phyloP scores from a whole-genome alignment of 1,139 yeast genomes.

The Pichia norvegensis region DNA sequence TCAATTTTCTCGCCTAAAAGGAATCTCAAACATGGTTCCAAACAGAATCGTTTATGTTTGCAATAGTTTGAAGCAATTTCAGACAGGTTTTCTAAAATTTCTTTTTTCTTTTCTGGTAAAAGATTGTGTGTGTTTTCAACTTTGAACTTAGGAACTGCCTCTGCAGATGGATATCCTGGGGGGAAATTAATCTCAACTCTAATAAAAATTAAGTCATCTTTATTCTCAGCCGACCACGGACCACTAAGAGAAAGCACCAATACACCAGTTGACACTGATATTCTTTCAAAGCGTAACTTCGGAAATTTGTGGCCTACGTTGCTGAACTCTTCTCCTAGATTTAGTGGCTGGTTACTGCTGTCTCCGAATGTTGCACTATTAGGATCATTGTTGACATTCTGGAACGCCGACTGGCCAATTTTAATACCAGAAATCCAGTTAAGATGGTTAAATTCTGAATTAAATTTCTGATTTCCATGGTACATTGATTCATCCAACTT shows the following conservation, averaged over 20 bases:
- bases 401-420: constrained; percentile 43
- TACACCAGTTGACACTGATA: constrained; percentile 80
- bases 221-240: constrained; percentile 46
- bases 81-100: constrained; percentile 43
- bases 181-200: constrained; percentile 68
- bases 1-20: constrained; percentile 76
- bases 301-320: constrained; percentile 88
- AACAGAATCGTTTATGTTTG: constrained; percentile 53
- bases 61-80: constrained; percentile 55
- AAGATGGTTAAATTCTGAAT: constrained; percentile 46
- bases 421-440: constrained; percentile 94
- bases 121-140: constrained; percentile 77
- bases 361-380: constrained; percentile 25
- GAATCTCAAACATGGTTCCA: constrained; percentile 73
- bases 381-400: constrained; percentile 24
- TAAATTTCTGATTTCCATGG: constrained; percentile 10
- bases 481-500: constrained; percentile 5
- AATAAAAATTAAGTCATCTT: constrained; percentile 58
- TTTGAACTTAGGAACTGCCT: constrained; percentile 46
- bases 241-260: constrained; percentile 71
- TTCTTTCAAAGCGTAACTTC: constrained; percentile 74
- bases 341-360: constrained; percentile 44
- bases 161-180: constrained; percentile 54
- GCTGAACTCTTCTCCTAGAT: constrained; percentile 86
- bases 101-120: constrained; percentile 37